Conservation (phyloP, 305 asterid genomes). For the Fraxinus nigra region DNA sequence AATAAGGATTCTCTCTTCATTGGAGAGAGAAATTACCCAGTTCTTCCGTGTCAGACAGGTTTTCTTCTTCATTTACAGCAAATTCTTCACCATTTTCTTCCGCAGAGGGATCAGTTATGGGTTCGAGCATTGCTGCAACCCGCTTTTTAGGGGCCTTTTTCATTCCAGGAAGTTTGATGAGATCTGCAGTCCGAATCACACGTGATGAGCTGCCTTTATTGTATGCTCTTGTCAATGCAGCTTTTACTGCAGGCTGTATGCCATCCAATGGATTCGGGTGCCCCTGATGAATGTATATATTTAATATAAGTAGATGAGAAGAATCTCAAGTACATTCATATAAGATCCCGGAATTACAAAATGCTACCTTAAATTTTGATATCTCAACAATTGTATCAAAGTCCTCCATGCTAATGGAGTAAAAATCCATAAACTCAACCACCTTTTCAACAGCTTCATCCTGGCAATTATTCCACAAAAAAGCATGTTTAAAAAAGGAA, state of each 20-base stretch:
- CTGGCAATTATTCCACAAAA: constrained; percentile 40
- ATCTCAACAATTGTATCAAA: constrained; percentile 76
- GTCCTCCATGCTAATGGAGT: constrained; percentile 88
- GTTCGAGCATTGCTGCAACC: constrained; percentile 94
- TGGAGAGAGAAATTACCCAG: constrained; percentile 45
- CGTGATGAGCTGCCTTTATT: constrained; percentile 93
- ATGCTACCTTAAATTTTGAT: constrained; percentile 76
- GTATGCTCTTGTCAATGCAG: constrained; percentile 90
- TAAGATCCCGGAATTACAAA: neutral
- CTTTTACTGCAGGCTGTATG: constrained; percentile 76
- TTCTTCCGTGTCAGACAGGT: constrained; percentile 67
- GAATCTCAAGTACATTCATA: constrained; percentile 3
- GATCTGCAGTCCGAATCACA: constrained; percentile 75
- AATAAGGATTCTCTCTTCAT: neutral
- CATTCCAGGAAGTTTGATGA: constrained; percentile 80
- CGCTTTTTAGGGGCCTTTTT: constrained; percentile 90
- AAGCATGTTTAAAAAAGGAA: constrained; percentile 8
- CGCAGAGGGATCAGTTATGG: constrained; percentile 51
- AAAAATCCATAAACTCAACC: constrained; percentile 83
- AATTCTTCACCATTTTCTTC: constrained; percentile 44
- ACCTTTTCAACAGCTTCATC: constrained; percentile 93
- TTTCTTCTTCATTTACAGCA: constrained; percentile 67
- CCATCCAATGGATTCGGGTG: constrained; percentile 81
- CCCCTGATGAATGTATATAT: constrained; percentile 50
- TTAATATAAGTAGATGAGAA: constrained; percentile 16